Evolutionary conservation across 2,329 filamentous ascomycete species (phyloP).

Genomic region (Aschersonia sp.): DNA sequence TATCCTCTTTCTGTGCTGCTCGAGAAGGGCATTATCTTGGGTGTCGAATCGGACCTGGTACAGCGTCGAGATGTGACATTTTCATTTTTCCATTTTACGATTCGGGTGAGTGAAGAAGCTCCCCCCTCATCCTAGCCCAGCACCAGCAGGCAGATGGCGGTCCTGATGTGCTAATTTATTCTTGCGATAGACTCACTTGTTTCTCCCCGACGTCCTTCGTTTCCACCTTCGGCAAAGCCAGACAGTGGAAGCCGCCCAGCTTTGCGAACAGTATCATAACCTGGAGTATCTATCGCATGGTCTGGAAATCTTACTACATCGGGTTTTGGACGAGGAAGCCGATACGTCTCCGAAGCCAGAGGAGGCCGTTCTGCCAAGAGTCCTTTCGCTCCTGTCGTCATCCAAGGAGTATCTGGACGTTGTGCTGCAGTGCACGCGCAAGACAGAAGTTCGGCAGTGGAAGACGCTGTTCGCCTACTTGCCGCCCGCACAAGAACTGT

Average conservation of each 20-base stretch:
- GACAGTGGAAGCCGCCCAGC: slow-evolving; percentile 62
- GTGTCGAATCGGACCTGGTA: slow-evolving; percentile 84
- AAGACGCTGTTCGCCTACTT: slow-evolving; percentile 83
- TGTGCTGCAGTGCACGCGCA: slow-evolving; percentile 89
- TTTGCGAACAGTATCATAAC: slow-evolving; percentile 74
- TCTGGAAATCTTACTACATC: slow-evolving; percentile 80
- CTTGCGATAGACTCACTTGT: slow-evolving; percentile 61
- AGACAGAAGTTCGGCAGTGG: slow-evolving; percentile 93
- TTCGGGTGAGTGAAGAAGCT: slow-evolving; percentile 48
- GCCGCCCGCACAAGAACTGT: slow-evolving; percentile 78
- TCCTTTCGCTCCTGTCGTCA: slow-evolving; percentile 50
- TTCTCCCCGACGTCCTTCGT: slow-evolving; percentile 75
- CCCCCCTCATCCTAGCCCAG: not conserved
- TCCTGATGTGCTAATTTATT: no score
- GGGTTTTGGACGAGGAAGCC: slow-evolving; percentile 88
- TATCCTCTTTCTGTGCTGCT: slow-evolving; percentile 80
- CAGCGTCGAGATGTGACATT: slow-evolving; percentile 86
- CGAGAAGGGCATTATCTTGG: slow-evolving; percentile 80
- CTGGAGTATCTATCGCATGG: slow-evolving; percentile 89
- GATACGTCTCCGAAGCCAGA: slow-evolving; percentile 52
- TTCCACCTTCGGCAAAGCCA: slow-evolving; percentile 64
- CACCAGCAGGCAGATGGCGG: no score
- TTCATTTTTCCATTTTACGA: slow-evolving; percentile 75
- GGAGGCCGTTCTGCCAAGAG: slow-evolving; percentile 47
- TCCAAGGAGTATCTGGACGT: slow-evolving; percentile 84